These are phyloP conservation scores for Periglandula ipomoeae DNA, from an alignment of 2,329 filamentous ascomycete species.

Conservation along the genomic window DNA sequence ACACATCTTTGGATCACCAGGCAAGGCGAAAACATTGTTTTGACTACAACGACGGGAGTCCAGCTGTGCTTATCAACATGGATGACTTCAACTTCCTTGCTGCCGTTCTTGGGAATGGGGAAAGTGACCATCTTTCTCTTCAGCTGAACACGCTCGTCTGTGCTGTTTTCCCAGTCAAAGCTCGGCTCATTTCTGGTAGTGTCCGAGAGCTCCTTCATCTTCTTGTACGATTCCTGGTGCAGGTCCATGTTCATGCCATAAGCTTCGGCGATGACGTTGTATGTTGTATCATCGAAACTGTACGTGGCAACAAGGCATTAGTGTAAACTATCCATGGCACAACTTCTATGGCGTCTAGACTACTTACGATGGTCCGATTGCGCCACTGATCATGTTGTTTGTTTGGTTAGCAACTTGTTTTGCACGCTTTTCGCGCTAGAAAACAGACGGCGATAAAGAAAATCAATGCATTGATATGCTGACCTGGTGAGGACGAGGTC, in stretches of 20 bases:
- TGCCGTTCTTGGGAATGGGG: slow-evolving; percentile 45
- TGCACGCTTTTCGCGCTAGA: too few relatives aligned
- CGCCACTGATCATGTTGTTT: slow-evolving; percentile 48
- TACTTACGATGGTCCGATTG: slow-evolving; percentile 85
- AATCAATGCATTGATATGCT: too few relatives aligned
- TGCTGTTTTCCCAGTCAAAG: slow-evolving; percentile 80
- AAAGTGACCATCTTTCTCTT: too few relatives aligned
- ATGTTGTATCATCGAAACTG: slow-evolving; percentile 96
- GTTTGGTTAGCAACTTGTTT: not conserved
- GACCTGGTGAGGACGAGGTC: slow-evolving; percentile 87
- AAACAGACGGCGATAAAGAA: too few relatives aligned
- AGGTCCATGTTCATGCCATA: slow-evolving; percentile 69
- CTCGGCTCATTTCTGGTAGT: too few relatives aligned
- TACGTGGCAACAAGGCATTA: slow-evolving; percentile 9
- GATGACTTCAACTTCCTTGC: slow-evolving; percentile 62
- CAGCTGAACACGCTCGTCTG: too few relatives aligned
- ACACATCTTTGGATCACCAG: slow-evolving; percentile 79
- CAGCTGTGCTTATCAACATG: slow-evolving; percentile 77
- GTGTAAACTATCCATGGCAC: too few relatives aligned
- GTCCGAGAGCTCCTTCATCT: slow-evolving; percentile 76
- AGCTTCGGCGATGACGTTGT: slow-evolving; percentile 84
- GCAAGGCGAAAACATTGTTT: slow-evolving; percentile 91
- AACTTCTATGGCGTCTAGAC: slow-evolving; percentile 7
- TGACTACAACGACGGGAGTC: slow-evolving; percentile 84
- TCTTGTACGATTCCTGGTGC: slow-evolving; percentile 65